These are phyloP conservation scores for Ambrosiella xylebori DNA, from an alignment of 2,329 filamentous ascomycete genomes.

Conservation along the genomic window DNA sequence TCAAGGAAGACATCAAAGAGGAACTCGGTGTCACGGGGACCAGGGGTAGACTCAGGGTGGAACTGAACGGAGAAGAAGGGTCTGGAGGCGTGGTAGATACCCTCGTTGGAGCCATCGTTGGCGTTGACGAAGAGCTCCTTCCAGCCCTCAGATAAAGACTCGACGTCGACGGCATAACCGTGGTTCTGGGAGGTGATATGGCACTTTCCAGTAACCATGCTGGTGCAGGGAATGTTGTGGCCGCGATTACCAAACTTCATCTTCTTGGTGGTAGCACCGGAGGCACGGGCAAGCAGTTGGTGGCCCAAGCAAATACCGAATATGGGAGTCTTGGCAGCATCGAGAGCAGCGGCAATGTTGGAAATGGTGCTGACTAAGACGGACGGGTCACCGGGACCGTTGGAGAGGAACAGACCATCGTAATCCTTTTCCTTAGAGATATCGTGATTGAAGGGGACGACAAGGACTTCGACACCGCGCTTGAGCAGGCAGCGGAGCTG, in stretches of 20 bases:
- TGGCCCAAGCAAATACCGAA: slow-evolving; percentile 96
- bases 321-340: slow-evolving; percentile 67
- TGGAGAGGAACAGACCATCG: slow-evolving; percentile 93
- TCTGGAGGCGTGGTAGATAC: slow-evolving; percentile 69
- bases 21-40: slow-evolving; percentile 87
- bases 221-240: slow-evolving; percentile 96
- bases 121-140: slow-evolving; percentile 93
- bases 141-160: slow-evolving; percentile 62
- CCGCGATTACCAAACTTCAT: slow-evolving; percentile 99
- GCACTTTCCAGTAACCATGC: slow-evolving; percentile 84
- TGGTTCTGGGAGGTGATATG: slow-evolving; percentile 99
- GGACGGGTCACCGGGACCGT: slow-evolving; percentile 89
- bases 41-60: slow-evolving; percentile 91
- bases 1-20: slow-evolving; percentile 93
- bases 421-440: slow-evolving; percentile 67
- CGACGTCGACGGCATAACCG: slow-evolving; percentile 79
- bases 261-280: slow-evolving; percentile 73
- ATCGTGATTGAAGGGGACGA: slow-evolving; percentile 93
- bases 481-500: slow-evolving; percentile 85
- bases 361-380: slow-evolving; percentile 64
- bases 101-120: slow-evolving; percentile 96
- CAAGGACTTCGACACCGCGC: slow-evolving; percentile 81
- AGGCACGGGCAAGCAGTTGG: slow-evolving; percentile 75
- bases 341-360: slow-evolving; percentile 59
- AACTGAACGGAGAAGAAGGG: slow-evolving; percentile 99